Conservation (phyloP, 805 yeast genomes). For the Candida boidinii region DNA sequence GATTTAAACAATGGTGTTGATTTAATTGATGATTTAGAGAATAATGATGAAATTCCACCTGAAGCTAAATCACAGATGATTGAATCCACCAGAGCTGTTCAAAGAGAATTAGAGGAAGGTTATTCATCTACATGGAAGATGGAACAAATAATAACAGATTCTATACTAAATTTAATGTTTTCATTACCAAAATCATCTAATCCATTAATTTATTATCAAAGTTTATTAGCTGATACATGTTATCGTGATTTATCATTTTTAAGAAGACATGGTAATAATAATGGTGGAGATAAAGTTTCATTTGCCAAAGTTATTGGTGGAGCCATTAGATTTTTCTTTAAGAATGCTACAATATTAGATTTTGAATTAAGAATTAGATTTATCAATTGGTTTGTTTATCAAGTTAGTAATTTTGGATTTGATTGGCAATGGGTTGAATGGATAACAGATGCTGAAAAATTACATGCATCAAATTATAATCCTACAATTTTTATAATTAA, state of each 20-base stretch:
- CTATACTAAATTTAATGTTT: conserved; percentile 69
- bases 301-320: conserved; percentile 94
- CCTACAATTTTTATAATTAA: conserved; percentile 68
- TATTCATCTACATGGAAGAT: conserved; percentile 70
- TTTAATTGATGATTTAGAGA: conserved; percentile 18
- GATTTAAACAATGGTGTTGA: conserved; percentile 33
- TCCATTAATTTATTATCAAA: conserved; percentile 70
- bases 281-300: conserved; percentile 28
- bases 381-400: conserved; percentile 88
- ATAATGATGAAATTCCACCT: conserved; percentile 18
- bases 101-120: conserved; percentile 30
- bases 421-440: conserved; percentile 99
- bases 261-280: conserved; percentile 6
- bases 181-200: conserved; percentile 61
- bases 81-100: conserved; percentile 26
- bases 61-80: conserved; percentile 18
- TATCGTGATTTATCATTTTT: conserved; percentile 56
- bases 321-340: conserved; percentile 76
- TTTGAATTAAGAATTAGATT: conserved; percentile 66
- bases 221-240: conserved; percentile 82
- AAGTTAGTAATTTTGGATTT: conserved; percentile 86
- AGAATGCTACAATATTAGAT: conserved; percentile 58
- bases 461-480: conserved; percentile 43
- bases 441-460: conserved; percentile 49
- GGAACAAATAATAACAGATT: conserved; percentile 84